Base-by-base conservation (phyloP, 2,329 filamentous ascomycete genomes). In the Aspergillus fischeri region DNA sequence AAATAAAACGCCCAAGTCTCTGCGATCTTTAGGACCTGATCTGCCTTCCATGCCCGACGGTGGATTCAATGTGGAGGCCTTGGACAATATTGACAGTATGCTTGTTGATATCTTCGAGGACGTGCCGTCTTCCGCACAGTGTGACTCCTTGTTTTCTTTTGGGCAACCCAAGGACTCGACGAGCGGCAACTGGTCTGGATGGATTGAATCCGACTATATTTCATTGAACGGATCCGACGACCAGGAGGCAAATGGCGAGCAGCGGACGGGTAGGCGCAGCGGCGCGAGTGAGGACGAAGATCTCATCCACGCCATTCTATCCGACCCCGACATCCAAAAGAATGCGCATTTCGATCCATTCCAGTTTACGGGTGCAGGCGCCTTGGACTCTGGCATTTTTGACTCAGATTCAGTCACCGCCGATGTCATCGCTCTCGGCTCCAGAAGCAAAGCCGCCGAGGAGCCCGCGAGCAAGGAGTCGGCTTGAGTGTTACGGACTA, bases 91-190 rank as follows among this genome's bases (percentile, higher is more conserved):
- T 44, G 70, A 75, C 54, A 69, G 67, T 27, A 70, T 74, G 62
- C 66, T 75, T 10, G 65, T 74, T 44, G 70, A 75, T 54, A 75
- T 76, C 27, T 74, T 76, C 42, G 70, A 75, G 21, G 64, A 72
- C n/a, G 63, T 62, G 7, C 60, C 53, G n/a, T 66, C 62, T 42
- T 58, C 60, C 28, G 49, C 61, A 2, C 60, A 71, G 17, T 55
- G 65, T 9, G 66, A 73, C 47, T 60, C 66, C 1, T 65, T 71
- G 42, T 68, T 72, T 42, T 61, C 57, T 6, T 65, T 75, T 21
- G 67, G 65, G 27, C 62, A 64, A 14, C 55, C 61, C 17, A 69
- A 70, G 49, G 61, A 59, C 48, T 56, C 57, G 11, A 50, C 59
- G 11, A 62, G 60, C 52, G 63, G 64, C 32, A 66, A 67, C 60